Evolutionary conservation across 2,329 filamentous ascomycete genomes (phyloP), one percentile per base, ranked within the genome.

Genomic region (Trichoderma citrinoviride): DNA sequence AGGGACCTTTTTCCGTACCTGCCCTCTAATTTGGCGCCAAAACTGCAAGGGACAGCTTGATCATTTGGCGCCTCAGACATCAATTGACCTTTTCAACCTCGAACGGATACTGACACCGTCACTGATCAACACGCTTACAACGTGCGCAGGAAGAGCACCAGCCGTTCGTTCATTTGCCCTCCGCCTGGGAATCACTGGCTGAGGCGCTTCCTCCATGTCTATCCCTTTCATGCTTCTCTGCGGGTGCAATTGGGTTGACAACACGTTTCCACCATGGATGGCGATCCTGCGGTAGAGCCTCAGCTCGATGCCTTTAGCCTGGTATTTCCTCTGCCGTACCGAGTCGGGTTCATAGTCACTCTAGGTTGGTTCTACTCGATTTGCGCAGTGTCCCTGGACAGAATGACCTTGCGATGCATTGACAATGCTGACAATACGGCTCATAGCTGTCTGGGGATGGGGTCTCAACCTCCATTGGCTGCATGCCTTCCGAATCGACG

Each of bases 371-470:
- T 37, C 10, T 12, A 8, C 37, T 53, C 17, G 17, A n/a, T 7
- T 33, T 29, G 57, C 43, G 12, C 8, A 37, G 33, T 12, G 33
- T 66, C 68, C 54, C 68, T 62, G 44, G 41, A n/a, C 33, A n/a
- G n/a, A n/a, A 21, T 7, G 33, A 23, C 43, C 15, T 21, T 29
- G 14, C 19, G 12, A 44, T 23, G 23, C 23, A 41, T 33, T 7
- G 21, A 47, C 47, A n/a, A 52, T 29, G 50, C 47, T 47, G 47
- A 62, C 50, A n/a, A 21, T 21, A 21, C 25, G 15, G n/a, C 23
- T n/a, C 19, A 67, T 70, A 96, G 93, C 92, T 71, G 89, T 96
- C 73, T 98, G 94, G 94, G 93, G 92, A 75, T 99, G 94, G 93
- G 93, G 90, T 69, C 78, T 90, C 71, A 98, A 97, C 80, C 86